Conservation (phyloP, 371 early-diverging fungal species). For the Mortierella sp. region DNA sequence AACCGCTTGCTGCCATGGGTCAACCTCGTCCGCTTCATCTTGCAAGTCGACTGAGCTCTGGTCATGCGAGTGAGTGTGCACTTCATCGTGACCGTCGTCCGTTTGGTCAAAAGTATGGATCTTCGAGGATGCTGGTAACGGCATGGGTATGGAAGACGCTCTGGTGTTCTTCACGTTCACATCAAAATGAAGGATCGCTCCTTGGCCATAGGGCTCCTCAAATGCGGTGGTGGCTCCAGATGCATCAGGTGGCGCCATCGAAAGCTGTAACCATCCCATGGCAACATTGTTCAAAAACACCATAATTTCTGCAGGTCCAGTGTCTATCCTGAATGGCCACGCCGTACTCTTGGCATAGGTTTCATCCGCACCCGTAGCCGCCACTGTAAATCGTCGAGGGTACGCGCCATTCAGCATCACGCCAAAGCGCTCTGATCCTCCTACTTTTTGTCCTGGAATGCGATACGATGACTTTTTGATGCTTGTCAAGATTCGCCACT, state of each 20-base stretch:
- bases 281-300: constrained; percentile 27
- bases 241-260: constrained; percentile 9
- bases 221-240: constrained; percentile 1
- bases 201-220: constrained; percentile 23
- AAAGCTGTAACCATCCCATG: constrained; percentile 22
- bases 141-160: neutral
- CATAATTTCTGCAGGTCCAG: constrained; percentile 39
- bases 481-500: constrained; percentile 29
- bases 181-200: constrained; percentile 20
- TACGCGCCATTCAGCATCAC: constrained; percentile 28
- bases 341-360: constrained; percentile 1
- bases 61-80: neutral
- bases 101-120: neutral
- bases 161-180: constrained; percentile 16
- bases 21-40: neutral
- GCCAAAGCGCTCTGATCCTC: constrained; percentile 33
- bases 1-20: constrained; percentile 14
- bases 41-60: neutral
- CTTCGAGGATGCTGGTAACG: neutral
- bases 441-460: constrained; percentile 45
- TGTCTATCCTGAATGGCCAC: constrained; percentile 16
- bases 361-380: constrained; percentile 18
- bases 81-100: neutral
- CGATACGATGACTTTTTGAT: constrained; percentile 18
- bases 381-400: constrained; percentile 25